Base-by-base conservation (phyloP, 345 rosid genomes). In the Eucalyptus pauciflora region DNA sequence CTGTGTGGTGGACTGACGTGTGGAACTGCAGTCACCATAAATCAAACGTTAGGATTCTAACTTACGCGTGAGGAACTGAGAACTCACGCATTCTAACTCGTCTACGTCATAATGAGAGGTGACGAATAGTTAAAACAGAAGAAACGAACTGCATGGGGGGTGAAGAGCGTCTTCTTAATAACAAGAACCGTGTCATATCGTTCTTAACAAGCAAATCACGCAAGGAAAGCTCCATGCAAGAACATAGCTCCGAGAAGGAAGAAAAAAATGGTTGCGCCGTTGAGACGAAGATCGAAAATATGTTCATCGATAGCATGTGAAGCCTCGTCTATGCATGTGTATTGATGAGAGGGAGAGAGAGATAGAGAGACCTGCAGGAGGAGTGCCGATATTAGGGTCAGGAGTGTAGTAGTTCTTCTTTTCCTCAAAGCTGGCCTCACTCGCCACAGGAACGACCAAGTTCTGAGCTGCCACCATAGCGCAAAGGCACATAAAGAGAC, bases 341-440 rank as follows among this genome's bases (percentile, higher is more conserved):
- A 29, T 13, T 62, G 71, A 52, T 52, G 58, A 69, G 54, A 48
- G 50, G 56, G 86, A 80, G 51, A 58, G 52, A 56, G 33, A 80
- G 80, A 60, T 60, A 85, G 87, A 62, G 56, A 56, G 90, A 93
- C 93, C 92, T 56, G 93, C 16, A 31, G 97, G 95, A 69, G 96
- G 97, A 91, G 91, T 91, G 90, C 94, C 92, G 8, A 92, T 25
- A 51, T 88, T 89, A 12, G 99, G 97, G 90, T 92, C 96, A 56
- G 97, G 43, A 69, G 94, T 87, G 93, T 93, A 95, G 93, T 91
- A 95, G 91, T 91, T 96, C 94, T 96, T 95, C 25, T 93, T 86
- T 49, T 96, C 98, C 87, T 91, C 94, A 88, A 95, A 87, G 88
- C 92, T 51, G 41, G 33, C 67, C 43, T 86, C 86, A 87, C 95